These are phyloP conservation scores for Chrysoporthe cubensis DNA, from an alignment of 2,329 filamentous ascomycete species.

Conservation along the genomic window DNA sequence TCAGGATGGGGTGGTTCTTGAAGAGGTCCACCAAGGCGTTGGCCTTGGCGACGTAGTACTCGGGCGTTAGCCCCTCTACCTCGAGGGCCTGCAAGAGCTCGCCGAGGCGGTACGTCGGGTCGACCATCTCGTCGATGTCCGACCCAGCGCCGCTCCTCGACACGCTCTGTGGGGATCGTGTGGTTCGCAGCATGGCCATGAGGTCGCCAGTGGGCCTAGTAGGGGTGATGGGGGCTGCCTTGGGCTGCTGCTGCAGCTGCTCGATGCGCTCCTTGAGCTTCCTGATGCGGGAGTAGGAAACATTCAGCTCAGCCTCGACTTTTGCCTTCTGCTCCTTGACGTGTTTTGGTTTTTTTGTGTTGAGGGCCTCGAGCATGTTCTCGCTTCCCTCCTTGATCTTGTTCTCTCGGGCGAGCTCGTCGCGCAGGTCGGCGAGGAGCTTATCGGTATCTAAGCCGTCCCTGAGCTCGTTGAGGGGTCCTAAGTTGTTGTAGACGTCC, in stretches of 20 bases:
- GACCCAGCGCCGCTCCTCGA: conserved; percentile 61
- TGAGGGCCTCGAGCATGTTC: conserved; percentile 93
- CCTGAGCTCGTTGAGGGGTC: conserved; percentile 68
- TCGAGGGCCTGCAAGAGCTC: conserved; percentile 92
- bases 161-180: conserved; percentile 62
- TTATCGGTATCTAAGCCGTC: conserved; percentile 65
- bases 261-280: conserved; percentile 63
- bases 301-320: conserved; percentile 87
- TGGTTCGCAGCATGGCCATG: conserved; percentile 48
- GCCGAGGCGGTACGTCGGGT: conserved; percentile 88
- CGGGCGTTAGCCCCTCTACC: conserved; percentile 81
- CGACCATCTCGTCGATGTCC: conserved; percentile 69
- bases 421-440: conserved; percentile 74
- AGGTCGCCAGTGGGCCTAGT: conserved; percentile 56
- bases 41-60: conserved; percentile 92
- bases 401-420: conserved; percentile 89
- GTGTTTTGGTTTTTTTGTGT: conserved; percentile 94
- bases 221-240: conserved; percentile 54
- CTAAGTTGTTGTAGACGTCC: conserved; percentile 51
- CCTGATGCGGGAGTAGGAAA: conserved; percentile 76
- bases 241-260: conserved; percentile 62
- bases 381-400: conserved; percentile 98
- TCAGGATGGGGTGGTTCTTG: conserved; percentile 87
- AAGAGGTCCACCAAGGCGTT: conserved; percentile 97
- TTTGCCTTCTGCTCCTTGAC: conserved; percentile 80